Percentiles rank a stretch among this genome's conserved stretches.
Conservation (phyloP, 495 filamentous ascomycete species). For the Hypoxylon trugodes region DNA sequence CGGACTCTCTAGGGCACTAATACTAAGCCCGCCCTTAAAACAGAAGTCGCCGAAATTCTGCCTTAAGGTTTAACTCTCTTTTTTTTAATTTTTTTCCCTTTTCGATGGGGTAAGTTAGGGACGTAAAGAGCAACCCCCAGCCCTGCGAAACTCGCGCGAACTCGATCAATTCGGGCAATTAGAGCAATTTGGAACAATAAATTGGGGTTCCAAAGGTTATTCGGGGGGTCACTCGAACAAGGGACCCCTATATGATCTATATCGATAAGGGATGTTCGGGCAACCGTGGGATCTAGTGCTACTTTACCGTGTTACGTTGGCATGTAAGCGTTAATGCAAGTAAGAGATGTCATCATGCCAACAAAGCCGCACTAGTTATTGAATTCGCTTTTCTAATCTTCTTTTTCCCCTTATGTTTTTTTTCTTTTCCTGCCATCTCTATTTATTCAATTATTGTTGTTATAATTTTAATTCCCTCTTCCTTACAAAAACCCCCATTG, state of each 20-base stretch:
- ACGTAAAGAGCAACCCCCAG: constrained; percentile 5
- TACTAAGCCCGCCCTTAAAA: no score
- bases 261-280: constrained; percentile 37
- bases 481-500: no score
- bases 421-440: background rate
- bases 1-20: no score
- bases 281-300: constrained; percentile 32
- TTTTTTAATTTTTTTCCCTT: no score
- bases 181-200: background rate
- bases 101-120: background rate
- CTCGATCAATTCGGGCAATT: constrained; percentile 19
- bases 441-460: no score
- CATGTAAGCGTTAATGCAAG: constrained; percentile 31
- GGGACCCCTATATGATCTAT: constrained; percentile 2
- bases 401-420: background rate
- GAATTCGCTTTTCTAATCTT: constrained; percentile 1
- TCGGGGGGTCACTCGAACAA: background rate
- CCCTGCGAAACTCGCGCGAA: no score
- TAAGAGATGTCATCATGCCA: constrained; percentile 33
- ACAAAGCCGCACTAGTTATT: constrained; percentile 30
- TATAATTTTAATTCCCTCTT: background rate
- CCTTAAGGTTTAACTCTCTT: no score
- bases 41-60: constrained; percentile 27
- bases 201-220: background rate
- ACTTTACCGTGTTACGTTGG: constrained; percentile 31